These are phyloP conservation scores for Periconia digitata DNA, from an alignment of 2,329 filamentous ascomycete species.

Conservation along the genomic window DNA sequence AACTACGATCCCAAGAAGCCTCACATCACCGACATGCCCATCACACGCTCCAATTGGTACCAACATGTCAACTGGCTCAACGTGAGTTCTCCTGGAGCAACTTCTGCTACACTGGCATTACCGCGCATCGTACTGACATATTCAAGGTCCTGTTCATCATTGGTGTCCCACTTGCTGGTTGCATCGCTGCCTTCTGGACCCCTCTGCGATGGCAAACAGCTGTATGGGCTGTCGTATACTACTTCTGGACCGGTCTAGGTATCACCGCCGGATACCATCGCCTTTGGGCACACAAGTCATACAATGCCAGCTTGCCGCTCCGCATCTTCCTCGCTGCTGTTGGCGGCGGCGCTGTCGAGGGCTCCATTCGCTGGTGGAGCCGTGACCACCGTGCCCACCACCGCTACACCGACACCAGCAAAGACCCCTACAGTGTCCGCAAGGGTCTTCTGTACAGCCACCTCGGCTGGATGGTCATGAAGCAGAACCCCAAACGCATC, in stretches of 20 bases:
- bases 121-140: conserved; percentile 23
- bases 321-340: conserved; percentile 53
- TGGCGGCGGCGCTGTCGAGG: conserved; percentile 53
- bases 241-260: conserved; percentile 80
- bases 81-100: conserved; percentile 49
- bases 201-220: conserved; percentile 73
- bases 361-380: conserved; percentile 55
- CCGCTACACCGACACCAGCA: conserved; percentile 56
- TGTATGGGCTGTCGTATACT: conserved; percentile 75
- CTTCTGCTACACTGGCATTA: too few relatives aligned
- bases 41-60: conserved; percentile 83
- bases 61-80: conserved; percentile 96
- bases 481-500: conserved; percentile 56
- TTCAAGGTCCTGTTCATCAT: conserved; percentile 79
- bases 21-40: conserved; percentile 81
- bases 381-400: conserved; percentile 55
- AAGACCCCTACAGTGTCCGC: conserved; percentile 56
- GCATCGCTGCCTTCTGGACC: conserved; percentile 77
- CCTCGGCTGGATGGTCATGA: conserved; percentile 57
- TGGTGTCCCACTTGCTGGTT: conserved; percentile 72
- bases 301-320: conserved; percentile 48
- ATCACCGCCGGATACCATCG: conserved; percentile 64
- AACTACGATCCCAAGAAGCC: conserved; percentile 69
- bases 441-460: conserved; percentile 56
- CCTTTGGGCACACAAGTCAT: conserved; percentile 66